phyloP scores from a whole-genome alignment of 176 grass and related monocot species.

The Pontederia crassipes region DNA sequence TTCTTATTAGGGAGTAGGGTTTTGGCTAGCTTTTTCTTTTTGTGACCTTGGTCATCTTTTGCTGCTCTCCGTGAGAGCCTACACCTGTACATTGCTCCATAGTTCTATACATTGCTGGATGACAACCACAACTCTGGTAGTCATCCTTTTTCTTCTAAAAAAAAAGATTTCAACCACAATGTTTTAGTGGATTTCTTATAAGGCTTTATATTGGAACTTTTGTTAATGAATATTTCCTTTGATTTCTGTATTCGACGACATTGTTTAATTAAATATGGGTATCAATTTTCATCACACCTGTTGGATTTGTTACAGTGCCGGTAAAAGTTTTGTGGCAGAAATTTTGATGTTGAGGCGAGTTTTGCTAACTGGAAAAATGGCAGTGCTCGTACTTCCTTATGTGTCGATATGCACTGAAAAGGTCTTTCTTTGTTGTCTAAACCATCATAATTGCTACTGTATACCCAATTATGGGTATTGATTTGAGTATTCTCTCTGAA shows the following conservation, averaged over 20 bases:
- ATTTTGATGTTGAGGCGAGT: conserved; percentile 92
- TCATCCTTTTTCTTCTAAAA: no score
- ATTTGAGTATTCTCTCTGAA: background rate
- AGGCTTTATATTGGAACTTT: no score
- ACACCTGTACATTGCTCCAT: no score
- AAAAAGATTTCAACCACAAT: no score
- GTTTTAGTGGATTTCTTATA: no score
- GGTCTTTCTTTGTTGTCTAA: conserved; percentile 28
- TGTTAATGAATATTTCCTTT: conserved; percentile 6
- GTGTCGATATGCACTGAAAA: conserved; percentile 93
- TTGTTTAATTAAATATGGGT: background rate
- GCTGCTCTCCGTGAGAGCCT: no score
- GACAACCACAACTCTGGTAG: no score
- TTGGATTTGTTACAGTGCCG: conserved; percentile 40
- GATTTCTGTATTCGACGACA: conserved; percentile 2
- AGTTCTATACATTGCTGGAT: no score
- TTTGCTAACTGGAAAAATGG: conserved; percentile 76
- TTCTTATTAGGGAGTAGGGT: no score
- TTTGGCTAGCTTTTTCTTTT: no score
- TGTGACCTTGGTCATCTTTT: no score
- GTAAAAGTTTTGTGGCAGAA: conserved; percentile 98
- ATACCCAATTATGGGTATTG: background rate
- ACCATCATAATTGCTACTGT: background rate
- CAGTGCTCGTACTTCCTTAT: conserved; percentile 91
- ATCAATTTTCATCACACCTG: no score